Conservation (phyloP, 257 asterid genomes). For the Capsicum chinense region DNA sequence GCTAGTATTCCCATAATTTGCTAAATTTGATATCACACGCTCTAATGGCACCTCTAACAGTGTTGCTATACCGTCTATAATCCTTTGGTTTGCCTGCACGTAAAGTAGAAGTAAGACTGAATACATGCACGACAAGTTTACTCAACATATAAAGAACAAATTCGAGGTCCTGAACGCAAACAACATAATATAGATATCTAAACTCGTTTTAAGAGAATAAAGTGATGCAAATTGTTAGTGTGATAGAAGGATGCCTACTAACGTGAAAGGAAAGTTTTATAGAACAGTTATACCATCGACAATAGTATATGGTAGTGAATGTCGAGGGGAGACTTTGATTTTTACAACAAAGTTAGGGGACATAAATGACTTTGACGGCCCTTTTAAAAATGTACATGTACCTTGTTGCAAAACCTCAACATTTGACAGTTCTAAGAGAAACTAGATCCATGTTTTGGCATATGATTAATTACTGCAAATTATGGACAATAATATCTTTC, state of each 20-base stretch:
- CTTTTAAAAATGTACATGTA: too few relatives aligned
- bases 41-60: conserved; percentile 68
- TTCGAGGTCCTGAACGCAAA: not conserved
- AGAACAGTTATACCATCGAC: not conserved
- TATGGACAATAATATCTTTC: too few relatives aligned
- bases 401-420: too few relatives aligned
- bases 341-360: too few relatives aligned
- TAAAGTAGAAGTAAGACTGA: not conserved
- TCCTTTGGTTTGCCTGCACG: conserved; percentile 82
- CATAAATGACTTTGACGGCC: too few relatives aligned
- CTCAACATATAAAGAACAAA: too few relatives aligned
- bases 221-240: not conserved
- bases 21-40: conserved; percentile 85
- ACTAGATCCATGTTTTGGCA: too few relatives aligned
- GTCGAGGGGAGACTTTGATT: not conserved
- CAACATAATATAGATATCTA: not conserved
- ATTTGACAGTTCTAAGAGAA: too few relatives aligned
- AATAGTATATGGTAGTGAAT: not conserved
- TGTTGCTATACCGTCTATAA: conserved; percentile 79
- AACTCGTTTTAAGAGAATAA: not conserved
- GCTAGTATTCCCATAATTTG: conserved; percentile 85
- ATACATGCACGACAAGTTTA: not conserved
- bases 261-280: not conserved
- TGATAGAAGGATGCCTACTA: not conserved
- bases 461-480: too few relatives aligned